Evolutionary conservation across 768 basidiomycete species (phyloP).

Genomic region (Favolaschia claudopus): DNA sequence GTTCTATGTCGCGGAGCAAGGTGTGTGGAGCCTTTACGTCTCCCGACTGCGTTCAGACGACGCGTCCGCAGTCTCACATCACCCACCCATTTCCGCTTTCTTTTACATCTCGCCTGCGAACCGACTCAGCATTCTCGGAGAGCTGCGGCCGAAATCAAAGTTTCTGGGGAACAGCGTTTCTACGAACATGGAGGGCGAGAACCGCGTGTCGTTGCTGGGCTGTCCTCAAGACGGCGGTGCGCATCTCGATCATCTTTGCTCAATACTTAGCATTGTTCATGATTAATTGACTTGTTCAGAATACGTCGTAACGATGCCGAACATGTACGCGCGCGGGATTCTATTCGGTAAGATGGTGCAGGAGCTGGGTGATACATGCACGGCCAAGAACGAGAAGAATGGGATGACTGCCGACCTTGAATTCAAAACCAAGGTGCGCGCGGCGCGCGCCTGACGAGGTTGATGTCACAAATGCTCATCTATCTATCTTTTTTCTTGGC

Average conservation of each 20-base stretch:
- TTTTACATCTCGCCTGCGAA: slow-evolving; percentile 94
- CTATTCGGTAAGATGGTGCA: slow-evolving; percentile 94
- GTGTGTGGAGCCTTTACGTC: slow-evolving; percentile 42
- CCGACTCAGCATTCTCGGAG: slow-evolving; percentile 86
- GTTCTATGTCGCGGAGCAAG: slow-evolving; percentile 97
- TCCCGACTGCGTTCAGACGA: slow-evolving; percentile 5
- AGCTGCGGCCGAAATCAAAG: slow-evolving; percentile 93
- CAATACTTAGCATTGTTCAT: slow-evolving; percentile 1
- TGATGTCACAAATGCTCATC: too few relatives aligned
- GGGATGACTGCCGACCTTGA: slow-evolving; percentile 84
- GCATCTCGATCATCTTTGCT: slow-evolving; percentile 35
- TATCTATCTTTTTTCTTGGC: slow-evolving; percentile 3
- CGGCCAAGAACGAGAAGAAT: slow-evolving; percentile 82
- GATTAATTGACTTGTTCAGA: slow-evolving; percentile 50
- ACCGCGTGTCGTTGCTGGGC: slow-evolving; percentile 83
- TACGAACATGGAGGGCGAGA: slow-evolving; percentile 96
- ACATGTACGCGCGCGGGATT: slow-evolving; percentile 93
- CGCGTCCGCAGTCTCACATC: slow-evolving; percentile 80
- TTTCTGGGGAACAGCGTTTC: slow-evolving; percentile 98
- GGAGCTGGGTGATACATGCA: slow-evolving; percentile 91
- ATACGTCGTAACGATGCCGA: slow-evolving; percentile 94
- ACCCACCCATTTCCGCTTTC: slow-evolving; percentile 95
- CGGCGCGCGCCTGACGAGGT: too few relatives aligned
- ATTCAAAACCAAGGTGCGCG: slow-evolving; percentile 93
- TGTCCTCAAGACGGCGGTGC: slow-evolving; percentile 86